These are phyloP conservation scores for Geosmithia morbida DNA, from an alignment of 2,329 filamentous ascomycete genomes.

Conservation along the genomic window DNA sequence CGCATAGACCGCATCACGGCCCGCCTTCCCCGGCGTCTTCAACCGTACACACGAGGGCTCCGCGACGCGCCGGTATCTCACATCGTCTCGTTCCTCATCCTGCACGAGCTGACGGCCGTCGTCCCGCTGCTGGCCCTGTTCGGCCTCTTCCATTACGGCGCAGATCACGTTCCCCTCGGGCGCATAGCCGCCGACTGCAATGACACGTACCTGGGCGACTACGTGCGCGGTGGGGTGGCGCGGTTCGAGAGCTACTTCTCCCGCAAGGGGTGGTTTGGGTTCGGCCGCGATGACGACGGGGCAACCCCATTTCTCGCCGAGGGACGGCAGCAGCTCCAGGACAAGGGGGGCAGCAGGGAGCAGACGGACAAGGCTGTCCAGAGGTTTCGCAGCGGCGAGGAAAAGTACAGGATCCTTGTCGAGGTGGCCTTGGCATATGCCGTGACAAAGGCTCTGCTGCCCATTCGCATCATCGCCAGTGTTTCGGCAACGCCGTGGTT, in stretches of 20 bases:
- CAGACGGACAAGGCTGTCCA: constrained; percentile 15
- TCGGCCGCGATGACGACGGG: constrained; percentile 21
- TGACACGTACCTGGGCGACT: constrained; percentile 33
- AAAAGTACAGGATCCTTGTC: constrained; percentile 41
- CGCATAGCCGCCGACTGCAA: constrained; percentile 14
- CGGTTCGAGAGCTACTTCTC: constrained; percentile 66
- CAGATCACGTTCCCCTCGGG: constrained; percentile 49
- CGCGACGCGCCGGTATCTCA: constrained; percentile 68
- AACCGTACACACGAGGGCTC: constrained; percentile 54
- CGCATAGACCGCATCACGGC: constrained; percentile 30
- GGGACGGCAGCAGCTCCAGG: background rate
- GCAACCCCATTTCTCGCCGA: background rate
- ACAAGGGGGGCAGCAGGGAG: background rate
- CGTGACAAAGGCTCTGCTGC: constrained; percentile 73
- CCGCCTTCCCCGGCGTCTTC: constrained; percentile 51
- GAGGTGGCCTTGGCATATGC: constrained; percentile 82
- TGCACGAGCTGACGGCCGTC: constrained; percentile 86
- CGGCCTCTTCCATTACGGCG: constrained; percentile 63
- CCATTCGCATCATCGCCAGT: constrained; percentile 61
- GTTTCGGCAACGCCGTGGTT: constrained; percentile 91
- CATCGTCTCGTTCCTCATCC: constrained; percentile 69
- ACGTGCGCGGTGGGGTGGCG: constrained; percentile 48
- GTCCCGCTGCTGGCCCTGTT: constrained; percentile 65
- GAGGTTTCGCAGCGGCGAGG: constrained; percentile 22
- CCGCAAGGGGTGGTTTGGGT: constrained; percentile 69